A percentile compares a stretch with the other conserved stretches of the same genome.
phyloP scores from a whole-genome alignment of 2,329 filamentous ascomycete species.

The Pezicula radicicola region DNA sequence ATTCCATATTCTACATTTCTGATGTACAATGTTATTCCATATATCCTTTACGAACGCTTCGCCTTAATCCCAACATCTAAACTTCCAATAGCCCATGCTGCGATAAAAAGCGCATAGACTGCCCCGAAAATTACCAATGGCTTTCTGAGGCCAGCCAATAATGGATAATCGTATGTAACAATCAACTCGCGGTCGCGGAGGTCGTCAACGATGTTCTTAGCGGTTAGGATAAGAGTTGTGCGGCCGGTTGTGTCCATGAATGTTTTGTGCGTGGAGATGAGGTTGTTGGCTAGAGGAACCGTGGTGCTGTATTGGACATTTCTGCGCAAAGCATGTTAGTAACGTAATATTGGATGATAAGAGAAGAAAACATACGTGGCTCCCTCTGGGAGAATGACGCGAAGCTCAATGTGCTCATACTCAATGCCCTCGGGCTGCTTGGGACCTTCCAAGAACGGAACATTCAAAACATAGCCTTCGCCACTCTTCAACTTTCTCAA shows the following conservation, averaged over 20 bases:
- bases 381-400: slow-evolving; percentile 87
- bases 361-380: slow-evolving; percentile 60
- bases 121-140: slow-evolving; percentile 78
- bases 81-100: slow-evolving; percentile 67
- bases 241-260: slow-evolving; percentile 93
- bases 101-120: slow-evolving; percentile 69
- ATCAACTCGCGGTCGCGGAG: slow-evolving; percentile 79
- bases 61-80: slow-evolving; percentile 27
- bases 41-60: slow-evolving; percentile 15
- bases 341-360: slow-evolving; percentile 29
- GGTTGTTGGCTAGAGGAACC: slow-evolving; percentile 64
- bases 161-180: slow-evolving; percentile 84
- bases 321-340: slow-evolving; percentile 41
- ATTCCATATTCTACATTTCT: slow-evolving; percentile 17
- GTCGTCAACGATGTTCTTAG: slow-evolving; percentile 87
- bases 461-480: slow-evolving; percentile 79
- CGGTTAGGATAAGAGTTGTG: slow-evolving; percentile 75
- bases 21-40: slow-evolving; percentile 5
- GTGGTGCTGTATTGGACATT: slow-evolving; percentile 76
- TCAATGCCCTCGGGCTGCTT: slow-evolving; percentile 81
- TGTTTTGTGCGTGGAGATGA: slow-evolving; percentile 69
- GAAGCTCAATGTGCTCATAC: slow-evolving; percentile 77
- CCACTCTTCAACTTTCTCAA: slow-evolving; percentile 60
- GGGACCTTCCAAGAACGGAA: slow-evolving; percentile 91
- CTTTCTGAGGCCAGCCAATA: slow-evolving; percentile 75